phyloP scores from a whole-genome alignment of 176 grass and related monocot species.

The Oryza longistaminata region DNA sequence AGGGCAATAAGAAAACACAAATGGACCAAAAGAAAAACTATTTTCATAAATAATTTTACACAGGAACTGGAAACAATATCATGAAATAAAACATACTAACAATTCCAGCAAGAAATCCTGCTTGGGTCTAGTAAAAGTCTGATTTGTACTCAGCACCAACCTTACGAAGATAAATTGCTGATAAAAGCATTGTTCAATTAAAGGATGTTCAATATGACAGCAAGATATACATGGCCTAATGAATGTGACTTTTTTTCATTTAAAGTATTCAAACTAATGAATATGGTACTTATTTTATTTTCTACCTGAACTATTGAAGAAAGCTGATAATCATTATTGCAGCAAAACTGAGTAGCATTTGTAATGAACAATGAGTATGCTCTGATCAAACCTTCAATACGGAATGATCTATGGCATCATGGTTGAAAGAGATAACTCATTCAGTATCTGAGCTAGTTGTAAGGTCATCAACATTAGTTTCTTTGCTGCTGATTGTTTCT shows the following conservation, averaged over 20 bases:
- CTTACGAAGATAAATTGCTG: background rate
- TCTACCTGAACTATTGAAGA: background rate
- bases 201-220: background rate
- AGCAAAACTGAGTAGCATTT: background rate
- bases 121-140: background rate
- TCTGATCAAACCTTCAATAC: conserved; percentile 17
- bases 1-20: background rate
- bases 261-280: background rate
- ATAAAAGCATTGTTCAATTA: background rate
- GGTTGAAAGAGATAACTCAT: conserved; percentile 22
- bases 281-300: background rate
- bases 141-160: background rate
- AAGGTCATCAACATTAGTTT: conserved; percentile 17
- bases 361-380: conserved; percentile 3
- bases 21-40: background rate
- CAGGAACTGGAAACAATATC: background rate
- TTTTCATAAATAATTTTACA: background rate
- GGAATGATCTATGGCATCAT: conserved; percentile 3
- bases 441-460: conserved; percentile 25
- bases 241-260: background rate
- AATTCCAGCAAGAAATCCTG: background rate
- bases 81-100: background rate
- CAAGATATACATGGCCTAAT: background rate
- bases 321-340: background rate
- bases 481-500: conserved; percentile 29